Percentiles rank a stretch among this genome's conserved stretches.
Conservation (phyloP, 2,329 filamentous ascomycete genomes). For the Calonectria ilicicola region DNA sequence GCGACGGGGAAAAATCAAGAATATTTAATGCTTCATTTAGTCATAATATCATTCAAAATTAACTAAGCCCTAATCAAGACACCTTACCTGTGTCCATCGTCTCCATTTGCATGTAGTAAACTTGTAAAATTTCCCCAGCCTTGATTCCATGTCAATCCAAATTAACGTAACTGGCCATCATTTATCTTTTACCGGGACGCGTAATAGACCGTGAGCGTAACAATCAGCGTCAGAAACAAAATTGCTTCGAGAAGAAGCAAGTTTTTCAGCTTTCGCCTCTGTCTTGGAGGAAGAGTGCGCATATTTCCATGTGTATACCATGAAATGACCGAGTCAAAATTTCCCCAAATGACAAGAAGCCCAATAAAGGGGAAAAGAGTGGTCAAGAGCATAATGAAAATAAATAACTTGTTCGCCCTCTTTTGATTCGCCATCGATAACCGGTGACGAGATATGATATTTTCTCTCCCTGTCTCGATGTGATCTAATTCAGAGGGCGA, state of each 20-base stretch:
- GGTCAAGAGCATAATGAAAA: conserved; percentile 51
- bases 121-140: background rate
- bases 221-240: conserved; percentile 47
- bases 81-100: background rate
- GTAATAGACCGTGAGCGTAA: conserved; percentile 47
- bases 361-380: conserved; percentile 61
- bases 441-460: conserved; percentile 45
- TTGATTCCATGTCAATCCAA: background rate
- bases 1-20: too few species aligned
- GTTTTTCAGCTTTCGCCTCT: conserved; percentile 46
- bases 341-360: conserved; percentile 57
- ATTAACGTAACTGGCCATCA: background rate
- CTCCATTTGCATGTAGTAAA: background rate
- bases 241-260: conserved; percentile 54
- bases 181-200: conserved; percentile 31
- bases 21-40: background rate
- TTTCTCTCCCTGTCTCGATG: conserved; percentile 46
- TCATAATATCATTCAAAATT: background rate
- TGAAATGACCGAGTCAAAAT: conserved; percentile 58
- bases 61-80: background rate
- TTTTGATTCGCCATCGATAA: conserved; percentile 42
- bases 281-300: conserved; percentile 48
- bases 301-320: conserved; percentile 63
- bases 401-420: conserved; percentile 53
- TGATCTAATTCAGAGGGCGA: conserved; percentile 45